Base-by-base conservation (phyloP, 164 flowering plant species). In the Aristolochia californica region DNA sequence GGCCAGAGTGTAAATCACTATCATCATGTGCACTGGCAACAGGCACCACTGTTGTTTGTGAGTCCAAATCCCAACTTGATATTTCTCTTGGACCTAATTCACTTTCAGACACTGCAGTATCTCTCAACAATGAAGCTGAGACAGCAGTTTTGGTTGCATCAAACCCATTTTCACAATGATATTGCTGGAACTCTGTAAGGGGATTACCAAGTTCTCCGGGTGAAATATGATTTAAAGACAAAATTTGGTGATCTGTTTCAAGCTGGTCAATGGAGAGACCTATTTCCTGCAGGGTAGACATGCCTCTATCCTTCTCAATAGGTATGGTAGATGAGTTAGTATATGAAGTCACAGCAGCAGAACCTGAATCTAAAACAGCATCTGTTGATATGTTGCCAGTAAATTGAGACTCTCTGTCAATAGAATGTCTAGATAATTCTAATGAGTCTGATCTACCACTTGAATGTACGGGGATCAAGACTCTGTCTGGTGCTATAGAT, bases 401-500 rank as follows among this genome's bases (percentile, higher is more conserved):
- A 34, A 34, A 34, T 48, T 30, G 60, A 24, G 52, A 51, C 40
- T 64, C 58, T 53, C 56, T 53, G 53, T n/a, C 48, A 13, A 14
- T 30, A 65, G 55, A 45, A 26, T 66, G 72, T 58, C 68, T 71
- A 10, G 70, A 60, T 53, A 70, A 23, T 61, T 70, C 73, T 24
- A 55, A 50, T 0, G 67, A 20, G 40, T 73, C 79, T 14, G 48
- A 23, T 70, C 53, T 75, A 57, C 49, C 63, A 60, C 68, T 78
- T 13, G 52, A 28, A 62, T 68, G 63, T 16, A 43, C 27, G 22
- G 5, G 34, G 2, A 69, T 84, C 26, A 76, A 78, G 65, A 58
- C 56, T 27, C 57, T 38, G 13, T 56, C 4, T 23, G 52, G 47
- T 64, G 59, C 83, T 60, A 78, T 79, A 28, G 68, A 76, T 30